Base-by-base conservation (phyloP, 2,329 filamentous ascomycete species). In the Pleoardoris graminearum region DNA sequence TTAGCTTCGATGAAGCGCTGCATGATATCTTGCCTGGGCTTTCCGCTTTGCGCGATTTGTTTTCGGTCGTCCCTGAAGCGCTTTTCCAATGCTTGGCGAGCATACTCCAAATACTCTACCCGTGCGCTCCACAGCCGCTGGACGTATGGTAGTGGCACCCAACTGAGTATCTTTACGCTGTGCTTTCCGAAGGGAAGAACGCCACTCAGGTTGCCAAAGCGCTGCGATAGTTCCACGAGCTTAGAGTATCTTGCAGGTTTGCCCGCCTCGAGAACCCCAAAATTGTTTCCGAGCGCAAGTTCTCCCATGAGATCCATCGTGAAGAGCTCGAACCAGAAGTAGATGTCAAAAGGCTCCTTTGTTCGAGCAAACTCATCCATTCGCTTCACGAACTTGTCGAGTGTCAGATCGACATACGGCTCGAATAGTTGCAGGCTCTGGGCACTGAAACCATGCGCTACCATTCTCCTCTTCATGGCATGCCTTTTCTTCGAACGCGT, bases 261-360 rank as follows among this genome's bases (percentile, higher is more conserved):
- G 8, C 54, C 57, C 2, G 48, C 48, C 21, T 59, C 57, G 1
- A 59, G 39, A 2, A 59, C 54, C 3, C 57, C 57, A 30, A 59
- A 59, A 35, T 41, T 59, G 14, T 51, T 43, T 12, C 57, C 57
- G 2, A 59, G 37, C 0, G 57, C 57, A 10, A 57, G 42, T 30
- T 59, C 57, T 17, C 57, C 57, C 57, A 59, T 59, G 21, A 59
- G 25, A 23, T 59, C 57, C 57, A 59, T 59, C 14, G 57, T 59
- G 36, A 59, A 59, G 4, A 59, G 49, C 32, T 59, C 57, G 30
- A 54, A 59, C 57, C 57, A 59, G 25, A 59, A 59, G 44, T 59
- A 59, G 11, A 59, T 59, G 21, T 59, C 54, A 25, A 57, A 57
- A n/a, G 57, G 48, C 36, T 51, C 46, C 22, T 23, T 23, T 3